Evolutionary conservation across 1,284 basidiomycete species (phyloP), one percentile per base, ranked within the genome.

Genomic region (Erythrobasidium hasegawianum): DNA sequence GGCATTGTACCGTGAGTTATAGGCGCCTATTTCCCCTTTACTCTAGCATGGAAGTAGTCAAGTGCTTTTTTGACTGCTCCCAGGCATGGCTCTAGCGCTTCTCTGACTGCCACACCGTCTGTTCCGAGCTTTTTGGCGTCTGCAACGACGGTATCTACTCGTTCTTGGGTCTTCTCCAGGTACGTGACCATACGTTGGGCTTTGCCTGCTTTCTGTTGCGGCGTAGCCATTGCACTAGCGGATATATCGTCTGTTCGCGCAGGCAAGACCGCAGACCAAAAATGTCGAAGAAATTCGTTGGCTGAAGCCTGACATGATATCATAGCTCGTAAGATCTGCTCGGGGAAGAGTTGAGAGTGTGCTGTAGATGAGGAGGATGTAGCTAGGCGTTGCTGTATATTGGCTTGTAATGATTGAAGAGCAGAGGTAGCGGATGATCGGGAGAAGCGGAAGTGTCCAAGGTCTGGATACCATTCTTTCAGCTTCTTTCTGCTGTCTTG

Each of bases 251-350:
- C 80, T 0, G 83, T 78, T 3, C 75, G 74, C 1, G 88, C 84
- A 0, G 94, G 94, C 64, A 94, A 87, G 57, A 90, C 83, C 0
- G 91, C 84, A 10, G 87, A 83, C 93, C 94, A 98, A 75, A 93
- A 97, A 75, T 97, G 95, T 10, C 95, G 85, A 10, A 99, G 81
- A 76, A 97, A 97, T 77, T 99, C 95, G 71, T 90, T 93, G 1
- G 93, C 88, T 0, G 93, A 87, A 0, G 90, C 92, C 74, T 97
- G 92, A 72, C 89, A 89, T 0, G 89, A 88, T 9, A 85, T 85
- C 83, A 97, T 87, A 75, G 90, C 86, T 57, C 85, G 81, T 71
- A 90, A 85, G 22, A 97, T 79, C 1, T 79, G 80, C 29, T 88
- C 85, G 0, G 94, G 91, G 24, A 97, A 85, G 22, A 57, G 38